Evolutionary conservation across 768 basidiomycete genomes (phyloP), one percentile per base, ranked within the genome.

Genomic region (Tubosaeta sp.): DNA sequence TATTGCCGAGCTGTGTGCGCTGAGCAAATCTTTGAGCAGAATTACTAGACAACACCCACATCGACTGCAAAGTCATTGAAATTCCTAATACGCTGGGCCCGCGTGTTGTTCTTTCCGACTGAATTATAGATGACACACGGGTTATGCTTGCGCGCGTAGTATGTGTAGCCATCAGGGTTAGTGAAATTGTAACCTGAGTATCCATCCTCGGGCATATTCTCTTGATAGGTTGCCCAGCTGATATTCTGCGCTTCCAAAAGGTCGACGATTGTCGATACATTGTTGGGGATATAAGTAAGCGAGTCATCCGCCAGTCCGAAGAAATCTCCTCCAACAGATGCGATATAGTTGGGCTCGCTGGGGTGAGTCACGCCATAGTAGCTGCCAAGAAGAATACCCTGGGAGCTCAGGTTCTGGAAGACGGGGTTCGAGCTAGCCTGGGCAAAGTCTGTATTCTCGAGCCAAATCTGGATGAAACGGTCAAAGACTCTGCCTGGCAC

Each of bases 51-150:
- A 6, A 9, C n/a, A 22, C 61, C 48, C 13, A 82, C 65, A 55
- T 84, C 83, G n/a, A 69, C 65, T 3, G 77, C 75, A 49, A 84
- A 81, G 56, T 83, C 73, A 54, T 82, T 84, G 62, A 82, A 83
- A 62, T 80, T 83, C 31, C 82, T 73, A 55, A 77, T 71, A 18
- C 74, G 72, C 9, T 58, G 56, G 14, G 66, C 67, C 27, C 82
- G 80, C 0, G 63, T 54, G 1, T 74, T 49, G 18, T 73, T 71
- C 35, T 57, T 60, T 4, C 73, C 72, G 25, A 84, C 71, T 0
- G 76, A 77, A 62, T 83, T 69, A 58, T 69, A 79, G 40, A 81
- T 69, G 43, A 81, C 68, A 47, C 75, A 59, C 3, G 79, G 80
- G 59, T 76, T 75, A 63, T 81, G 78, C 68, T 80, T 80, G 67